A percentile compares a stretch with the other conserved stretches of the same genome.
Conservation (phyloP, 768 basidiomycete species). For the Glaciozyma antarctica region DNA sequence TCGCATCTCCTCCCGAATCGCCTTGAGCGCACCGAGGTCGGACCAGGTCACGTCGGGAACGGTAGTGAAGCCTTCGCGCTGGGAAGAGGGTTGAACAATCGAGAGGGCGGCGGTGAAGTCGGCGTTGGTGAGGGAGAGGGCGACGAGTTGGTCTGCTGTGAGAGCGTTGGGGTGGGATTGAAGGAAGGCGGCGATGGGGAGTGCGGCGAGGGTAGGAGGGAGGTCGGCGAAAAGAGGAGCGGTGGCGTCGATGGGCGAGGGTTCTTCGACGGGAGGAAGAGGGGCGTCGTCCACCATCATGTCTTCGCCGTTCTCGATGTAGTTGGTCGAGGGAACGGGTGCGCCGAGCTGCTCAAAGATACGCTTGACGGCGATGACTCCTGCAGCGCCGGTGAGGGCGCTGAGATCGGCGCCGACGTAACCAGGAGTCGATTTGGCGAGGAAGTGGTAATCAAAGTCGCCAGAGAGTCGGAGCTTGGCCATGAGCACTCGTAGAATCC, state of each 20-base stretch:
- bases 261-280: slow-evolving; percentile 1
- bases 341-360: slow-evolving; percentile 74
- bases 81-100: slow-evolving; percentile 88
- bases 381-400: slow-evolving; percentile 82
- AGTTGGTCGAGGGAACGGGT: slow-evolving; percentile 53
- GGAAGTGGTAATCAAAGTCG: slow-evolving; percentile 69
- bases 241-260: slow-evolving; percentile 3
- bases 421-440: slow-evolving; percentile 91
- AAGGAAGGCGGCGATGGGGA: slow-evolving; percentile 81
- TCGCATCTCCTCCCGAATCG: slow-evolving; percentile 77
- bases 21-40: slow-evolving; percentile 84
- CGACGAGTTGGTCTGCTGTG: slow-evolving; percentile 63
- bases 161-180: slow-evolving; percentile 74
- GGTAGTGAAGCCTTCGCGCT: slow-evolving; percentile 95
- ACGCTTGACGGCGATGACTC: slow-evolving; percentile 89
- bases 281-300: slow-evolving; percentile 42
- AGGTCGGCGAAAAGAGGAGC: slow-evolving; percentile 44
- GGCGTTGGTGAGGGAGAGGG: slow-evolving; percentile 64
- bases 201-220: slow-evolving; percentile 43
- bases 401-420: slow-evolving; percentile 94
- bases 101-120: slow-evolving; percentile 78
- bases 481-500: slow-evolving; percentile 78
- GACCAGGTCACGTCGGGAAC: slow-evolving; percentile 92
- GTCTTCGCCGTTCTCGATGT: slow-evolving; percentile 36
- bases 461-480: slow-evolving; percentile 74